phyloP scores from a whole-genome alignment of 768 basidiomycete genomes.

The Lenzites betulinus region DNA sequence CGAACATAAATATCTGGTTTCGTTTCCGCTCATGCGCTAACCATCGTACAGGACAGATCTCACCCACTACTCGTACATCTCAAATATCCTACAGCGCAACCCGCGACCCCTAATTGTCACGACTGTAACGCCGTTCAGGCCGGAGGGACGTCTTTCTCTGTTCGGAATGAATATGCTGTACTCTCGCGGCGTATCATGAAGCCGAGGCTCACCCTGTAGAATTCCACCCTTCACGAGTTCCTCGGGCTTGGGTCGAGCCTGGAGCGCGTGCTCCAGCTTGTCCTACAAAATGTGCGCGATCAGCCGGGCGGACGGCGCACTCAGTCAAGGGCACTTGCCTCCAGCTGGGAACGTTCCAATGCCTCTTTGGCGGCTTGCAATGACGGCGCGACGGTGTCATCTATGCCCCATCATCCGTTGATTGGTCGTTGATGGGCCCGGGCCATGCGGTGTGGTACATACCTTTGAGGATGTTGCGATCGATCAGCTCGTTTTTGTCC shows the following conservation, averaged over 20 bases:
- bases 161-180: not conserved
- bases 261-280: slow-evolving; percentile 62
- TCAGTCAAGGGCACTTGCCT: slow-evolving; percentile 41
- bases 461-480: slow-evolving; percentile 74
- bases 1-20: not conserved
- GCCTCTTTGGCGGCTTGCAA: slow-evolving; percentile 61
- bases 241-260: slow-evolving; percentile 57
- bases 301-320: not conserved
- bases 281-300: slow-evolving; percentile 40
- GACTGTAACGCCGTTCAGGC: slow-evolving; percentile 11
- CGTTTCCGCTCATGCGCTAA: not conserved
- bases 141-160: slow-evolving; percentile 21
- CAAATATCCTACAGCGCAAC: slow-evolving; percentile 8
- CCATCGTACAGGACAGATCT: slow-evolving; percentile 4
- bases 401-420: slow-evolving; percentile 35
- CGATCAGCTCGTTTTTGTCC: slow-evolving; percentile 61
- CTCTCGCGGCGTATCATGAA: not conserved
- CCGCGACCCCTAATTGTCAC: slow-evolving; percentile 3
- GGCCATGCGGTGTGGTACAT: slow-evolving; percentile 7
- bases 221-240: slow-evolving; percentile 70
- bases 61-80: slow-evolving; percentile 14
- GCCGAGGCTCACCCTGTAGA: slow-evolving; percentile 42
- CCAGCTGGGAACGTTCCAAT: slow-evolving; percentile 61
- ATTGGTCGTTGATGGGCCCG: not conserved
- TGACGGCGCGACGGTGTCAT: slow-evolving; percentile 63